phyloP scores from a whole-genome alignment of 495 filamentous ascomycete genomes.

The Penicillium turbatum region DNA sequence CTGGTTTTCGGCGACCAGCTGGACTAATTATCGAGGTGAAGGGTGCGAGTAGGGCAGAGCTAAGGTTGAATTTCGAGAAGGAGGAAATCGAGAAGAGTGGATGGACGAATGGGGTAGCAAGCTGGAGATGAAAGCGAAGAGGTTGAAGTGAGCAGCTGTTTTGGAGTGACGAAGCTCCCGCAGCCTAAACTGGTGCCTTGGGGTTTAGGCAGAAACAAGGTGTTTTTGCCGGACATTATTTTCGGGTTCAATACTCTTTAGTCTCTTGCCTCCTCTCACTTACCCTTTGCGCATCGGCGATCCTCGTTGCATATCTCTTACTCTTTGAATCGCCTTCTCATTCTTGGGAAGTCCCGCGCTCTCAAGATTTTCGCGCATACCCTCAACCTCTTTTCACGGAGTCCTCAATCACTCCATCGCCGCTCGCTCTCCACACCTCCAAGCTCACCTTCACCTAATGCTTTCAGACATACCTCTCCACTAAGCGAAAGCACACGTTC shows the following conservation, averaged over 20 bases:
- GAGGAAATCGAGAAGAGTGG: slow-evolving; percentile 8
- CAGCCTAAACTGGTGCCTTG: slow-evolving; percentile 36
- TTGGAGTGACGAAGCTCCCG: slow-evolving; percentile 46
- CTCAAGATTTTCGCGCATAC: slow-evolving; percentile 42
- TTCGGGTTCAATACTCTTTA: slow-evolving; percentile 18
- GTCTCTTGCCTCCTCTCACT: neutral
- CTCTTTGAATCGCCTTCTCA: slow-evolving; percentile 16
- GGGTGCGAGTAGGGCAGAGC: neutral
- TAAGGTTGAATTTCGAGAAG: slow-evolving; percentile 2
- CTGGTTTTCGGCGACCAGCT: slow-evolving; percentile 11
- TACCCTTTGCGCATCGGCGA: slow-evolving; percentile 8
- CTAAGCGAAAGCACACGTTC: slow-evolving; percentile 39
- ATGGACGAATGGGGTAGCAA: slow-evolving; percentile 15
- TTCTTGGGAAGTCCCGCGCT: slow-evolving; percentile 18
- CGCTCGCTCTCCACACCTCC: slow-evolving; percentile 38
- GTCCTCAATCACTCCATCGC: slow-evolving; percentile 40
- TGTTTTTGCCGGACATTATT: slow-evolving; percentile 35
- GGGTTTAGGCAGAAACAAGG: slow-evolving; percentile 26
- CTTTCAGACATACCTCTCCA: slow-evolving; percentile 26
- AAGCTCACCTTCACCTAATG: slow-evolving; percentile 37
- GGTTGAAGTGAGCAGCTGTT: slow-evolving; percentile 27
- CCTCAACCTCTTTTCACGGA: slow-evolving; percentile 36
- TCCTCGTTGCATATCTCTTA: slow-evolving; percentile 6
- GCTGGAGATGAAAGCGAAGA: slow-evolving; percentile 26
- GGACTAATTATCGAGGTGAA: slow-evolving; percentile 3